A percentile compares a stretch with the other conserved stretches of the same genome.
phyloP scores from a whole-genome alignment of 2,329 filamentous ascomycete species.

The Ophiostoma novo-ulmi region DNA sequence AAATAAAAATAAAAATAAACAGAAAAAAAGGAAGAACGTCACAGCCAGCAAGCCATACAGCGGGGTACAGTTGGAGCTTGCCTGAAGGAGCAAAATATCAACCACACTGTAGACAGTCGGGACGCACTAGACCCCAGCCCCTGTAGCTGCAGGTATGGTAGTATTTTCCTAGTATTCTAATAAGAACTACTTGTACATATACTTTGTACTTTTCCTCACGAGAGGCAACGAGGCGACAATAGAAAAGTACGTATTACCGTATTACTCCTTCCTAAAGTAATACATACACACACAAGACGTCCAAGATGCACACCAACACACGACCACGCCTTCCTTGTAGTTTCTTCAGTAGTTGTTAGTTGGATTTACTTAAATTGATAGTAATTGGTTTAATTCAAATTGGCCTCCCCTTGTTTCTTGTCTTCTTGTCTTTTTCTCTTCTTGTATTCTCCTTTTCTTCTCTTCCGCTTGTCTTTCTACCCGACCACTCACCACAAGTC shows the following conservation, averaged over 20 bases:
- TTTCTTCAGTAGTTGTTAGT: not conserved
- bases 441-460: not conserved
- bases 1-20: not conserved
- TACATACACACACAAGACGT: not conserved
- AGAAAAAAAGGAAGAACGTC: not conserved
- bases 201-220: not conserved
- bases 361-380: not conserved
- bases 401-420: not conserved
- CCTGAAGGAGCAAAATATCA: constrained; percentile 1
- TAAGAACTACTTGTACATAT: too few relatives aligned
- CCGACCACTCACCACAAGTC: not conserved
- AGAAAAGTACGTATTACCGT: not conserved
- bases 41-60: not conserved
- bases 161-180: too few relatives aligned
- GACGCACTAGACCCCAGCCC: not conserved
- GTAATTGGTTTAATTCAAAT: not conserved
- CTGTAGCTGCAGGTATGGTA: not conserved
- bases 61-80: constrained; percentile 10
- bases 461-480: not conserved
- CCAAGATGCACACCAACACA: not conserved
- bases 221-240: not conserved
- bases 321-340: not conserved
- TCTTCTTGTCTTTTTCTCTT: too few relatives aligned
- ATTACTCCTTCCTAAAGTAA: not conserved
- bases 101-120: not conserved